Conservation (phyloP, 331 rosid genomes). For the Ulmus americana region DNA sequence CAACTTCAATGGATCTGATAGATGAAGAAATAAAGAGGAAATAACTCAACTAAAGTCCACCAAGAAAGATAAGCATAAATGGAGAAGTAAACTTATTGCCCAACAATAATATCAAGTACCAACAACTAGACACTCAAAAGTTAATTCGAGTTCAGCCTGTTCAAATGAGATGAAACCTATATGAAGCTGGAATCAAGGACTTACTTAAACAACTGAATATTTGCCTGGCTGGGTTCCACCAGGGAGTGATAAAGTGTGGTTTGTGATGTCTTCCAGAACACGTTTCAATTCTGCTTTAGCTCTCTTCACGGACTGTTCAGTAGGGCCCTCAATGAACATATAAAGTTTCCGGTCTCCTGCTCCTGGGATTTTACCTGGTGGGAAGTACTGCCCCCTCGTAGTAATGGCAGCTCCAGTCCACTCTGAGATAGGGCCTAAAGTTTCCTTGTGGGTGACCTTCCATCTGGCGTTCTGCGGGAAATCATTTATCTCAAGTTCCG, state of each 20-base stretch:
- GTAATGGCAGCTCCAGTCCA: constrained; percentile 99
- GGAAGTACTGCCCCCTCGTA: constrained; percentile 88
- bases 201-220: constrained; percentile 77
- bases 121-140: not conserved
- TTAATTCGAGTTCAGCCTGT: not conserved
- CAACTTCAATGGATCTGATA: too few species aligned
- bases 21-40: not conserved
- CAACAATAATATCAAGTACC: not conserved
- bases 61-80: not conserved
- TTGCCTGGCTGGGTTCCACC: constrained; percentile 89
- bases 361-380: constrained; percentile 72
- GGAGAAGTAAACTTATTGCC: not conserved
- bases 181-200: constrained; percentile 24
- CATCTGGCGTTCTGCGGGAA: constrained; percentile 97
- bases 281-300: constrained; percentile 84
- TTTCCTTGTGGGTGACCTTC: constrained; percentile 97
- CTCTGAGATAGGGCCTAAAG: constrained; percentile 83
- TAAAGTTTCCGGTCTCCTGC: constrained; percentile 91
- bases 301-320: constrained; percentile 80
- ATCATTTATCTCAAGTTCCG: constrained; percentile 91
- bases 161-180: not conserved
- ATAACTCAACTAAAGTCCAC: not conserved
- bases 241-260: constrained; percentile 79
- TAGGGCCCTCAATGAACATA: constrained; percentile 91
- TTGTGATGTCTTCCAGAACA: constrained; percentile 82